Evolutionary conservation across 805 yeast genomes (phyloP).

Genomic region (Barnettozyma populi): DNA sequence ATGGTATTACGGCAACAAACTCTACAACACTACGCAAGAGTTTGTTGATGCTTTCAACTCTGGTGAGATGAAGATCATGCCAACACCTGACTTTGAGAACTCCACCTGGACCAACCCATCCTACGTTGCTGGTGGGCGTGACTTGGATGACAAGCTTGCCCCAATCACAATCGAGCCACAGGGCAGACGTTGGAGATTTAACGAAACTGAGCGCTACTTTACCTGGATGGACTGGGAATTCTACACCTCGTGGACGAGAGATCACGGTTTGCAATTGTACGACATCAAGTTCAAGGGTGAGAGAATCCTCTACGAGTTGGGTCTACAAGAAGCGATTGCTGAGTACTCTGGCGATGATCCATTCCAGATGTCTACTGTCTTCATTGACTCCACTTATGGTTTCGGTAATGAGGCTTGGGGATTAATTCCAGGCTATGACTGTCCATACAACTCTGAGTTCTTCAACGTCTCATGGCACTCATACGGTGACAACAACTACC

Average conservation of each 20-base stretch:
- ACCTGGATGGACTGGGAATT: conserved; percentile 29
- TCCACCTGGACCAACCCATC: conserved; percentile 10
- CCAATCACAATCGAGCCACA: conserved; percentile 24
- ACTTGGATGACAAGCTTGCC: conserved; percentile 21
- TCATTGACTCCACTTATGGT: conserved; percentile 24
- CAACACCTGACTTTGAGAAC: conserved; percentile 10
- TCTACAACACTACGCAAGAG: conserved; percentile 22
- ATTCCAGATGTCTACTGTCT: conserved; percentile 24
- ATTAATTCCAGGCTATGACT: conserved; percentile 26
- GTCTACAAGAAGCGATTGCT: conserved; percentile 28
- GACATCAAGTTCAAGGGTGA: conserved; percentile 27
- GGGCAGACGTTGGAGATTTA: conserved; percentile 26
- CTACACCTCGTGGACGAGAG: conserved; percentile 24
- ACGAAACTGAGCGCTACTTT: conserved; percentile 24
- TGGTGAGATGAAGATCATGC: conserved; percentile 16
- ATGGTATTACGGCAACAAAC: conserved; percentile 22
- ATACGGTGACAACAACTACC: conserved; percentile 19
- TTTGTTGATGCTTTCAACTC: conserved; percentile 21
- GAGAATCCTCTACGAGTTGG: conserved; percentile 25
- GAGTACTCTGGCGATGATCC: conserved; percentile 29
- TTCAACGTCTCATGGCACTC: conserved; percentile 26
- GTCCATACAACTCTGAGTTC: conserved; percentile 27
- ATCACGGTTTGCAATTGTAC: conserved; percentile 22
- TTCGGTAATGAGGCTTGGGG: conserved; percentile 28
- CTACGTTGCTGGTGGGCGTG: conserved; percentile 18